Evolutionary conservation across 2,329 filamentous ascomycete species (phyloP).

Genomic region (Fusarium pseudoanthophilum): DNA sequence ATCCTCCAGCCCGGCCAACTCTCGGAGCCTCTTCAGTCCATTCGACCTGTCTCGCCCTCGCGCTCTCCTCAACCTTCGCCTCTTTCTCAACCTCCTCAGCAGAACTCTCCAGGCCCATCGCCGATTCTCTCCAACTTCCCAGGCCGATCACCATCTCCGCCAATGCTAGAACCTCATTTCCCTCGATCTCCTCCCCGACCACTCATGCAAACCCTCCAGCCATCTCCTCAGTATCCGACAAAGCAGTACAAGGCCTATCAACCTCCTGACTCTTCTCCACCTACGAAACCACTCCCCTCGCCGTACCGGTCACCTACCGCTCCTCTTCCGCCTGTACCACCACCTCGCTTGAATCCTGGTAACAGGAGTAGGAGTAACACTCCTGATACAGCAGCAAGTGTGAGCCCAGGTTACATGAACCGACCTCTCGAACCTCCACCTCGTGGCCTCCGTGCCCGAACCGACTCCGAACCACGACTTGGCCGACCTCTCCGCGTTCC

Average conservation of each 20-base stretch:
- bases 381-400: background rate
- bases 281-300: slow-evolving; percentile 24
- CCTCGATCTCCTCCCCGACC: slow-evolving; percentile 11
- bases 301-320: slow-evolving; percentile 25
- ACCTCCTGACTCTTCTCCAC: slow-evolving; percentile 24
- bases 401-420: slow-evolving; percentile 33
- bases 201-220: background rate
- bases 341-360: slow-evolving; percentile 22
- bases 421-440: slow-evolving; percentile 43
- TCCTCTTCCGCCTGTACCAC: slow-evolving; percentile 30
- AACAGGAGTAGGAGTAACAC: slow-evolving; percentile 21
- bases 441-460: slow-evolving; percentile 43
- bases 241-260: slow-evolving; percentile 34
- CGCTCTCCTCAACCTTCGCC: slow-evolving; percentile 34
- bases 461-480: slow-evolving; percentile 40
- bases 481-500: slow-evolving; percentile 41
- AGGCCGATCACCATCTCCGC: background rate
- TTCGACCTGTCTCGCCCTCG: slow-evolving; percentile 25
- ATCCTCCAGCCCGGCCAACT: slow-evolving; percentile 31
- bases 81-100: slow-evolving; percentile 34
- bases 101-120: slow-evolving; percentile 26
- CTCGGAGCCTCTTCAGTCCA: slow-evolving; percentile 17
- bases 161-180: background rate
- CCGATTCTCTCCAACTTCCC: slow-evolving; percentile 23
- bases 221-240: slow-evolving; percentile 10